A percentile compares a stretch with the other conserved stretches of the same genome.
phyloP scores from a whole-genome alignment of 495 filamentous ascomycete genomes.

The Friedmanniomyces simplex region DNA sequence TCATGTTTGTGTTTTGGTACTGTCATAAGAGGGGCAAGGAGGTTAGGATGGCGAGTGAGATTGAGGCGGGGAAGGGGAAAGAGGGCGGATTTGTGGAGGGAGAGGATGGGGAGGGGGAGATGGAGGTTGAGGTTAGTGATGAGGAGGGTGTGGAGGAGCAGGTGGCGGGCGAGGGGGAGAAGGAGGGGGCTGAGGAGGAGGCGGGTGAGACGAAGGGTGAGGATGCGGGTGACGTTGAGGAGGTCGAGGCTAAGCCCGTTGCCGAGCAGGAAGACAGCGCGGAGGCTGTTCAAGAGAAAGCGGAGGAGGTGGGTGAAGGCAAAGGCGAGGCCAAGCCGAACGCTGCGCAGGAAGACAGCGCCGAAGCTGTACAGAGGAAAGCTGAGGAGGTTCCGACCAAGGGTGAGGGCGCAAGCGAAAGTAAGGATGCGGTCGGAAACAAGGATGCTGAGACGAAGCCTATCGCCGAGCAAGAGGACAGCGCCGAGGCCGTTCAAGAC shows the following conservation, averaged over 20 bases:
- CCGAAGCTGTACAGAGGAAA: background rate
- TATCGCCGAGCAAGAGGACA: background rate
- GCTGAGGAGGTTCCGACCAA: background rate
- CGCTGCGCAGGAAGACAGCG: too few relatives aligned
- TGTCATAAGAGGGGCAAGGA: conserved; percentile 90
- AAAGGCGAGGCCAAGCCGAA: too few relatives aligned
- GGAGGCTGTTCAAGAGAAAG: background rate
- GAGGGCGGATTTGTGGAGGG: background rate
- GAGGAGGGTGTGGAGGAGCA: conserved; percentile 13
- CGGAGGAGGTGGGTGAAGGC: background rate
- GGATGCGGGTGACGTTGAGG: conserved; percentile 5
- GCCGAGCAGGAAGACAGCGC: background rate
- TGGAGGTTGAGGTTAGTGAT: conserved; percentile 10
- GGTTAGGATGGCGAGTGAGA: conserved; percentile 48
- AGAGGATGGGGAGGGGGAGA: conserved; percentile 4
- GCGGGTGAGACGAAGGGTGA: background rate
- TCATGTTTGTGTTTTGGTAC: conserved; percentile 92
- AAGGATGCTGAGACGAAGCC: background rate
- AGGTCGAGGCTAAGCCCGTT: conserved; percentile 6
- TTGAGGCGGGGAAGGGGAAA: conserved; percentile 2
- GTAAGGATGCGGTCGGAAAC: too few relatives aligned
- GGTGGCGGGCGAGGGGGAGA: conserved; percentile 10
- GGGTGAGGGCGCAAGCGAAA: background rate
- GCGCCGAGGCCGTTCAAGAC: background rate
- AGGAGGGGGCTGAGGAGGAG: too few relatives aligned